Evolutionary conservation across 176 grass and related monocot genomes (phyloP).

Genomic region (Leersia perrieri): DNA sequence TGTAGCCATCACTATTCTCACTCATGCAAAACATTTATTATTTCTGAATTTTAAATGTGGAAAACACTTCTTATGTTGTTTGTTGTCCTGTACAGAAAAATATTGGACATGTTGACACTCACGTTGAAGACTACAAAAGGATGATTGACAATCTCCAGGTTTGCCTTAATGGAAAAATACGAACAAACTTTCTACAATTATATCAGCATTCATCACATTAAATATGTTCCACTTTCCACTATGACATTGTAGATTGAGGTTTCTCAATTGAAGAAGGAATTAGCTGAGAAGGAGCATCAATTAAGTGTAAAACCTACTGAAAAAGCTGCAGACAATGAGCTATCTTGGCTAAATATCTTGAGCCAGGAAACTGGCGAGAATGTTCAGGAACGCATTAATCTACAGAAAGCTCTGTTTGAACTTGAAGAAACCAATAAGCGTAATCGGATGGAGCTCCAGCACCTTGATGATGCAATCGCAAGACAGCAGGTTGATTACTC

Average conservation of each 20-base stretch:
- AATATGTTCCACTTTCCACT: constrained; percentile 6
- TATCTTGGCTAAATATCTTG: constrained; percentile 92
- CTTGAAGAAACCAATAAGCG: constrained; percentile 93
- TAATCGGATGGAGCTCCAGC: constrained; percentile 85
- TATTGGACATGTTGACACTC: constrained; percentile 83
- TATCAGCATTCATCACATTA: constrained; percentile 10
- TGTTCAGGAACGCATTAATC: constrained; percentile 98
- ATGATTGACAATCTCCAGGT: constrained; percentile 98
- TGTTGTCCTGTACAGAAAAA: constrained; percentile 73
- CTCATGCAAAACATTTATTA: background rate
- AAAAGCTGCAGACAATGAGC: constrained; percentile 77
- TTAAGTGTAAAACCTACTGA: constrained; percentile 79
- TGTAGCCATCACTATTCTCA: background rate
- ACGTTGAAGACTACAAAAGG: constrained; percentile 88
- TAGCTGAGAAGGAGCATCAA: constrained; percentile 92
- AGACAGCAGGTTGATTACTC: constrained; percentile 64
- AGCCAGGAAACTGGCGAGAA: constrained; percentile 93
- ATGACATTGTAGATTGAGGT: constrained; percentile 76
- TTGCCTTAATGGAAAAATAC: constrained; percentile 10
- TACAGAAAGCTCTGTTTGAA: constrained; percentile 98
- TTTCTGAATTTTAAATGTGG: constrained; percentile 2
- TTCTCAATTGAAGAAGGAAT: constrained; percentile 73
- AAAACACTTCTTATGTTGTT: constrained; percentile 16
- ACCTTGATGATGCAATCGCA: constrained; percentile 87
- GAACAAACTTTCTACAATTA: background rate